phyloP scores from a whole-genome alignment of 495 filamentous ascomycete genomes.

The Hypoxylon fragiforme region DNA sequence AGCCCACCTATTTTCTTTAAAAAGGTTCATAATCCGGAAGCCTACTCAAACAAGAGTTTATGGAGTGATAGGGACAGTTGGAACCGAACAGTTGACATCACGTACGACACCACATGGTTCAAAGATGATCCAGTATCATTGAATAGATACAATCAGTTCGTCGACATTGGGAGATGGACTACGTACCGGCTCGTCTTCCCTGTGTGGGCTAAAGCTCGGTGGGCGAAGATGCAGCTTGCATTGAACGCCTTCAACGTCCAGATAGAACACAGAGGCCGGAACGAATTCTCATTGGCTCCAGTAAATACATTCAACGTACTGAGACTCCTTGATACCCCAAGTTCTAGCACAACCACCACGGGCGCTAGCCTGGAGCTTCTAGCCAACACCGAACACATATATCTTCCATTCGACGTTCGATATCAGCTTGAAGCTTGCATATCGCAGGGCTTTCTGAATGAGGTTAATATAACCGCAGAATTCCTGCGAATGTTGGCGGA shows the following conservation, averaged over 20 bases:
- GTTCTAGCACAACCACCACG: constrained; percentile 4
- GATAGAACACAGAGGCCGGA: constrained; percentile 41
- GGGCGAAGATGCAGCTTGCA: constrained; percentile 52
- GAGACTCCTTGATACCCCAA: constrained; percentile 57
- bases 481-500: constrained; percentile 66
- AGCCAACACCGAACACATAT: constrained; percentile 40
- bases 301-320: constrained; percentile 47
- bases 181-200: constrained; percentile 63
- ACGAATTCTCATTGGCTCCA: constrained; percentile 29
- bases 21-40: too few relatives aligned
- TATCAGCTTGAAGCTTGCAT: constrained; percentile 95
- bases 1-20: constrained; percentile 68
- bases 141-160: constrained; percentile 56
- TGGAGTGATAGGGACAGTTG: constrained; percentile 75
- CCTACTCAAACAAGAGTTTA: constrained; percentile 42
- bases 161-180: constrained; percentile 83
- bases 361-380: constrained; percentile 41
- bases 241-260: constrained; percentile 76
- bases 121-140: constrained; percentile 54
- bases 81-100: constrained; percentile 74
- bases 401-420: constrained; percentile 70
- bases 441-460: constrained; percentile 76
- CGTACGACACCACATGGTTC: constrained; percentile 49
- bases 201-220: constrained; percentile 33
- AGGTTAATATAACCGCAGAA: constrained; percentile 66